Evolutionary conservation across 2,329 filamentous ascomycete species (phyloP), one percentile per base, ranked within the genome.

Genomic region (Aspergillus phoenicis): DNA sequence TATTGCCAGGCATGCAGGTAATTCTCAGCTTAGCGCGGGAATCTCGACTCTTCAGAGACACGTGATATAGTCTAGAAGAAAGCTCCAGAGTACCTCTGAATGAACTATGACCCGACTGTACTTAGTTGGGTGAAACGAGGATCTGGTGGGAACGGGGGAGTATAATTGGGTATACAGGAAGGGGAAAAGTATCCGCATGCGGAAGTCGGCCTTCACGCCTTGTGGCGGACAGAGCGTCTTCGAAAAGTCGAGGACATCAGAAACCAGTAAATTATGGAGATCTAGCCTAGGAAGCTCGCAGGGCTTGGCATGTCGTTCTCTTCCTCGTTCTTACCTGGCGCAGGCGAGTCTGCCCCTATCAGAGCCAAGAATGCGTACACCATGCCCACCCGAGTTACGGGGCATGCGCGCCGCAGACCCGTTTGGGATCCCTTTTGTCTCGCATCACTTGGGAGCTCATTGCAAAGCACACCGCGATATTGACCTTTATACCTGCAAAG

Each of bases 271-370:
- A 41, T n/a, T 8, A 28, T 56, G 53, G 33, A 47, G 41, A 45
- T 30, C 53, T 45, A 28, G 11, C 8, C n/a, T 39, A 11, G 11
- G 15, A 22, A 28, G 26, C 26, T 20, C 26, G 47, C 26, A 22
- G n/a, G 39, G 22, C 53, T 56, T 56, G 53, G 53, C 53, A 56
- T 47, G 30, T n/a, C 43, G 39, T 24, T 26, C 26, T 56, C 43
- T 30, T 45, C n/a, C 39, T 56, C 39, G 30, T 56, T 56, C 39
- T 47, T 56, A 39, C 20, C 39, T 56, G 53, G 28, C 26, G 41
- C 53, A 45, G 39, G 26, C 45, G 24, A 17, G 20, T 38, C 26
- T 53, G 17, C 53, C 53, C 53, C 53, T 30, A 56, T 56, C 53
- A 47, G 53, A 28, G 24, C 24, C 39, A 20, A 30, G 30, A 36